Evolutionary conservation across 768 basidiomycete genomes (phyloP), one percentile per base, ranked within the genome.

Genomic region (Tylopilus rubrobrunneus): DNA sequence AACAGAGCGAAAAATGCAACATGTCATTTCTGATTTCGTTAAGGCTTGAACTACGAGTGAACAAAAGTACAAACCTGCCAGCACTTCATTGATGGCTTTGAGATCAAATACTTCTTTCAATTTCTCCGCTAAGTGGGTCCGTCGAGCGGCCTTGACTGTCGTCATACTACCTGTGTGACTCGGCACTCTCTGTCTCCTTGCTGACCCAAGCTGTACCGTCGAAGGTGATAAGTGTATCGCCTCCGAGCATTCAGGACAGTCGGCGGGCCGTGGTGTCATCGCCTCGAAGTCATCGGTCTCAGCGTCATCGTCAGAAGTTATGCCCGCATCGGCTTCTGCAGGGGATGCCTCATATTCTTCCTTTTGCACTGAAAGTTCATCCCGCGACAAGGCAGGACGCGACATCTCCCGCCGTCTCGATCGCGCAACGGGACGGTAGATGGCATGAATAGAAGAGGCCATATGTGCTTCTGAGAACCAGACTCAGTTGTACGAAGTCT

Each of bases 1-100:
- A 59, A 95, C 84, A 47, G 90, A 92, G 48, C 92, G 84, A 53
- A 98, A 73, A 10, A 98, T 75, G 92, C 93, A 98, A 67, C 93
- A 97, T 1, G 92, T 87, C 82, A 96, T 86, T 76, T 97, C 94
- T 85, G 67, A 63, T 34, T 49, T 46, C 52, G 36, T 50, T 59
- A 27, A 62, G 49, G 47, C 40, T 42, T 36, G 29, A 15, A 28
- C 27, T 12, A 12, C 23, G 43, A 45, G 11, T 46, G 21, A 34
- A 49, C 46, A 5, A 51, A 29, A 45, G 41, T 14, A 73, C 82
- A 54, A 57, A 89, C 89, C 90, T 56, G 89, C 85, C 52, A 89
- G 73, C 11, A 99, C 95, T 68, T 96, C 92, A 50, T 86, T 80
- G 39, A 93, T 88, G 41, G 81, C 85, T 17, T 82, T 76, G 37